These are phyloP conservation scores for Boletus barrowsii DNA, from an alignment of 768 basidiomycete genomes.

Conservation along the genomic window DNA sequence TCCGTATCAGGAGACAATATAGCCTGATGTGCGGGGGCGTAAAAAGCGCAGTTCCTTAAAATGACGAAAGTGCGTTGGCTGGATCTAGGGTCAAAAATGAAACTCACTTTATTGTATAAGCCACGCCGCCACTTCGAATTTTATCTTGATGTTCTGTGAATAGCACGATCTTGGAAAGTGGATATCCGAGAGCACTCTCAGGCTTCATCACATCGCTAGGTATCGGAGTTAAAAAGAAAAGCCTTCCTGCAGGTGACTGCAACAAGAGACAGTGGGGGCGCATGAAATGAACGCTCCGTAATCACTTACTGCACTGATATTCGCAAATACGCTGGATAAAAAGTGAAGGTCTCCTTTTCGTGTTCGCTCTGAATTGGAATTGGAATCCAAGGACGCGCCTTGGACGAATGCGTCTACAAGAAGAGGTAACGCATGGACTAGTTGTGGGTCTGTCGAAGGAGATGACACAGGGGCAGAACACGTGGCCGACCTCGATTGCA, in stretches of 20 bases:
- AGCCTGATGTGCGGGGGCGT: conserved; percentile 63
- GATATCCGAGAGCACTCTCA: conserved; percentile 60
- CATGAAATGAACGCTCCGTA: neutral
- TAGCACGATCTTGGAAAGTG: conserved; percentile 73
- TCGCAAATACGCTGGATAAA: conserved; percentile 91
- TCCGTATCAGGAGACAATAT: conserved; percentile 65
- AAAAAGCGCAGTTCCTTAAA: conserved; percentile 75
- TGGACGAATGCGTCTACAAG: conserved; percentile 89
- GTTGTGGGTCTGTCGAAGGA: conserved; percentile 49
- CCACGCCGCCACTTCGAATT: conserved; percentile 84
- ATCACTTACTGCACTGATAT: conserved; percentile 69
- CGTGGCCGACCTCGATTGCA: conserved; percentile 77
- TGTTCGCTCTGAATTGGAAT: conserved; percentile 45
- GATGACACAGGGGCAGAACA: conserved; percentile 72
- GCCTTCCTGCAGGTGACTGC: conserved; percentile 74
- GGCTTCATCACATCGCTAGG: conserved; percentile 46
- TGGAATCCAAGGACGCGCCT: conserved; percentile 55
- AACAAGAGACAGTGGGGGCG: conserved; percentile 1
- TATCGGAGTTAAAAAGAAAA: conserved; percentile 73
- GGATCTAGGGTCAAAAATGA: neutral
- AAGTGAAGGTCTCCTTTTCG: conserved; percentile 87
- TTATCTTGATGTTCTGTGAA: conserved; percentile 90
- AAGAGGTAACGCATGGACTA: conserved; percentile 68
- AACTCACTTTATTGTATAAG: conserved; percentile 80
- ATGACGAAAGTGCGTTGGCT: conserved; percentile 8